These are phyloP conservation scores for Rosa chinensis DNA, from an alignment of 306 rosid genomes.

Conservation along the genomic window DNA sequence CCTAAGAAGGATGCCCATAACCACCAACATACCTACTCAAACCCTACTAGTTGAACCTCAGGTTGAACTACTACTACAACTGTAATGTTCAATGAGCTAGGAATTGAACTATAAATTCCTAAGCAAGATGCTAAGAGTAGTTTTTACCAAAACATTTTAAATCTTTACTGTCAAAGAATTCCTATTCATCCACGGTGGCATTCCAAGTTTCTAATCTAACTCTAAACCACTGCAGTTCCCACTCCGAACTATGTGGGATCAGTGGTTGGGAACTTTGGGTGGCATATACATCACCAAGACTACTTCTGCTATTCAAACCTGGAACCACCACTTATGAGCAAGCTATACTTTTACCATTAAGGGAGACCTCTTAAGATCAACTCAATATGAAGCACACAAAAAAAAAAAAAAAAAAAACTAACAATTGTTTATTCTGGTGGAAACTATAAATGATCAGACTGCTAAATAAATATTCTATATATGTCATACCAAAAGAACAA, in stretches of 20 bases:
- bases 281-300: neutral
- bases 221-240: neutral
- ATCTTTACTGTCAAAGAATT: neutral
- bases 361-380: neutral
- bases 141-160: neutral
- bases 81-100: neutral
- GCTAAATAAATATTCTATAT: neutral
- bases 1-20: neutral
- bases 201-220: neutral
- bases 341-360: neutral
- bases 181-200: neutral
- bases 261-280: neutral
- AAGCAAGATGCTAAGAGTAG: neutral
- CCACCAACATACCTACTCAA: neutral
- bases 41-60: neutral
- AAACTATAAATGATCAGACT: neutral
- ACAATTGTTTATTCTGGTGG: neutral
- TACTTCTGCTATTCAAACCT: neutral
- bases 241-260: neutral
- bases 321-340: neutral
- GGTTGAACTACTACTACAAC: neutral
- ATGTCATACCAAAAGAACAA: neutral
- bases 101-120: neutral
- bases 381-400: neutral
- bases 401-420: neutral